Base-by-base conservation (phyloP, 306 rosid species). In the Corylus americana region DNA sequence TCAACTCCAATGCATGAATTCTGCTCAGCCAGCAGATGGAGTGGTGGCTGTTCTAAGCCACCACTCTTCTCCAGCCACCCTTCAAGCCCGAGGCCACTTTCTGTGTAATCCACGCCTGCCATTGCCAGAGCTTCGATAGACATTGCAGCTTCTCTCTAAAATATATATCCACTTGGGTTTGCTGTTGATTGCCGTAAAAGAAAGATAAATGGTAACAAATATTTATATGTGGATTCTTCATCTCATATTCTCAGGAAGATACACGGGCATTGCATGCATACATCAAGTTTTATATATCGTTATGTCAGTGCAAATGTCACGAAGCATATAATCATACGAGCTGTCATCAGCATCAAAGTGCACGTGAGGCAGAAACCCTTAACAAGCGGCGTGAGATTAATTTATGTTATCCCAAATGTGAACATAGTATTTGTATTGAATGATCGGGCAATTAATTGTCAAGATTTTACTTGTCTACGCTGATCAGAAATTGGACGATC, bases 61-160 rank as follows among this genome's bases (percentile, higher is more conserved):
- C 16, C 25, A 22, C 25, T 37, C 31, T 81, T 29, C 31, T 83
- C 83, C 84, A 22, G 25, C 25, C 84, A 79, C 55, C 48, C 77
- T 58, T 84, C 49, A 29, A 73, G 12, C 55, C 68, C 72, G 18
- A 84, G 16, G 22, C 77, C 53, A 29, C 66, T 61, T 13, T 81
- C 76, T 74, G 11, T 68, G 70, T 69, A 76, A 57, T 89, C 85
- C 8, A 77, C 74, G 27, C 91, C 87, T 8, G 88, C 89, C 92
- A 91, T 88, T 80, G 88, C 92, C 16, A 77, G 69, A 69, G 89
- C 87, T 85, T 86, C 85, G 53, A 66, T 8, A 31, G 89, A 85
- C 84, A 85, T 85, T 53, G 16, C 25, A 22, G 25, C 25, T 22
- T 55, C 9, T 37, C 25, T 16, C 48, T 17, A 37, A 37, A 7